Evolutionary conservation across 1,284 basidiomycete genomes (phyloP), one percentile per base, ranked within the genome.

Genomic region (Cerrena zonata): DNA sequence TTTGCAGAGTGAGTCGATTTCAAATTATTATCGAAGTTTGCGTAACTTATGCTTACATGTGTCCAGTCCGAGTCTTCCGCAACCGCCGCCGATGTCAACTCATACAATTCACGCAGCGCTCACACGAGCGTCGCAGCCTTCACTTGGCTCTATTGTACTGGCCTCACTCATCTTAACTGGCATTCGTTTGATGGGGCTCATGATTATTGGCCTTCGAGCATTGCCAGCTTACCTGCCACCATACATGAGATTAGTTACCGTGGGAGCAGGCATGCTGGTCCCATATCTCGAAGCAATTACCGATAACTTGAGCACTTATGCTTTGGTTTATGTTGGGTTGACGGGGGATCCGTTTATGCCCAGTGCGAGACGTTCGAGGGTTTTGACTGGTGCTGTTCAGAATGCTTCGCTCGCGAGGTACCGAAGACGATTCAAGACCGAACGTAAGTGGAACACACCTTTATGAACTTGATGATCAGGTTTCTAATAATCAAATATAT

Each of bases 321-420:
- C 89, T 12, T 73, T 95, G 26, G 79, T 93, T 10, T 94, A 94
- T 64, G 80, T 83, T 1, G 93, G 93, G 0, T 72, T 96, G 53
- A 94, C 90, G 0, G 93, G 92, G 0, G 86, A 89, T 49, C 75
- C 82, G 1, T 95, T 94, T 67, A 86, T 90, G 75, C 76, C 77
- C 5, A 84, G 84, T 53, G 89, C 91, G 11, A 75, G 83, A 51
- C 73, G 89, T 37, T 80, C 85, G 12, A 72, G 73, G 50, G 84
- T 77, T 30, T 68, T 91, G 48, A 79, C 79, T 1, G 66, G 65
- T 4, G 65, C 74, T 23, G 76, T 78, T 2, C 72, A 72, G 58
- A 64, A 59, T 41, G 56, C 67, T 47, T 62, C 63, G 5, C 62
- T 64, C 43, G 68, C 70, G 53, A 67, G 69, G 45, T 74, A 73